Conservation (phyloP, 73 alveolate species). For the Blepharisma japonicum region DNA sequence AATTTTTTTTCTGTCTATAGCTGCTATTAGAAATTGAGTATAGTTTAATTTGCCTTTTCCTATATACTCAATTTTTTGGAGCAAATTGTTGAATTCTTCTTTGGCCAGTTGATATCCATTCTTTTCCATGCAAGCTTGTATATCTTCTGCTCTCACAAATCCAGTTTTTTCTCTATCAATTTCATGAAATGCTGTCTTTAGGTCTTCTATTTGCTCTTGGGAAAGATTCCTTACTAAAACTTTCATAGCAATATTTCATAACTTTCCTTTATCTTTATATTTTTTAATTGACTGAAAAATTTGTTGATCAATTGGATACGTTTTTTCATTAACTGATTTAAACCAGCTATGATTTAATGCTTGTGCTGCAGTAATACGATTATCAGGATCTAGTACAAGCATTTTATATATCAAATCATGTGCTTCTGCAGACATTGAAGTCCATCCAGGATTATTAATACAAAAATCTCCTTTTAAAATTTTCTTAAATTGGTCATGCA, state of each 20-base stretch:
- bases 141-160: slow-evolving; percentile 2
- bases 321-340: background rate
- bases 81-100: slow-evolving; percentile 11
- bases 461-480: slow-evolving; percentile 6
- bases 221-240: slow-evolving; percentile 24
- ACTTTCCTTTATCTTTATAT: background rate
- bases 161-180: slow-evolving; percentile 32
- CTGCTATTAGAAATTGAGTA: slow-evolving; percentile 43
- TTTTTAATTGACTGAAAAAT: background rate
- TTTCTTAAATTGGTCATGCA: slow-evolving; percentile 9
- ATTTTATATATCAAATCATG: slow-evolving; percentile 65
- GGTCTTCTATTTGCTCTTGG: slow-evolving; percentile 2
- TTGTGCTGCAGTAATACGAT: slow-evolving; percentile 59
- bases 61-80: slow-evolving; percentile 24
- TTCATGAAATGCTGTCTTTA: slow-evolving; percentile 21
- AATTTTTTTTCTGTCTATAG: slow-evolving; percentile 24
- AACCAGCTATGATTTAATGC: slow-evolving; percentile 72
- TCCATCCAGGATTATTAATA: slow-evolving; percentile 42
- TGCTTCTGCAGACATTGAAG: slow-evolving; percentile 36
- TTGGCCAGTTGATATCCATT: background rate
- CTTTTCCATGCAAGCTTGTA: background rate
- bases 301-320: background rate
- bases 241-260: slow-evolving; percentile 31
- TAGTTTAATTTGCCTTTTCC: slow-evolving; percentile 48
- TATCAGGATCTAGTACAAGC: slow-evolving; percentile 61